A percentile compares a stretch with the other conserved stretches of the same genome.
Conservation (phyloP, 2,329 filamentous ascomycete species). For the Coniochaeta ligniaria region DNA sequence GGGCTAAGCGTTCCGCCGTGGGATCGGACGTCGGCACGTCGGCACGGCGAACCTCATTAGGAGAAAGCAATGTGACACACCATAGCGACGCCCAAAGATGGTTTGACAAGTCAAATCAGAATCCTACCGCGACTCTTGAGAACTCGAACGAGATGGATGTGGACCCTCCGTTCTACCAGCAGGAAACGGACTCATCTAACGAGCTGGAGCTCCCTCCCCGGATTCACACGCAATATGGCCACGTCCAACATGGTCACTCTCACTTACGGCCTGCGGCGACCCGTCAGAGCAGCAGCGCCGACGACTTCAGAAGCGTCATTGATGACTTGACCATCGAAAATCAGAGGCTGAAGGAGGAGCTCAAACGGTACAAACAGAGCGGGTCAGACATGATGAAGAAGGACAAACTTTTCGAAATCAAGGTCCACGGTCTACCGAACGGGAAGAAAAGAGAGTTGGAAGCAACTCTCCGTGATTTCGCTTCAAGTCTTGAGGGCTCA, state of each 20-base stretch:
- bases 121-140: slow-evolving; percentile 35
- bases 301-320: slow-evolving; percentile 76
- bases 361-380: slow-evolving; percentile 63
- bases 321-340: slow-evolving; percentile 84
- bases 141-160: slow-evolving; percentile 38
- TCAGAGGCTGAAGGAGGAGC: slow-evolving; percentile 65
- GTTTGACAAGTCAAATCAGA: slow-evolving; percentile 47
- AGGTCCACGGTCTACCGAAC: slow-evolving; percentile 65
- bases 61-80: slow-evolving; percentile 39
- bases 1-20: background rate
- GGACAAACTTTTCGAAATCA: slow-evolving; percentile 78
- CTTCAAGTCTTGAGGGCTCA: slow-evolving; percentile 51
- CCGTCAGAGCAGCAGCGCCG: slow-evolving; percentile 52
- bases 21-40: slow-evolving; percentile 11
- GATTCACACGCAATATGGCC: slow-evolving; percentile 12
- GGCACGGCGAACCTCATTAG: slow-evolving; percentile 34
- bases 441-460: slow-evolving; percentile 73
- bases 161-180: slow-evolving; percentile 49
- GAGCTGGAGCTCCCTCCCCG: slow-evolving; percentile 28
- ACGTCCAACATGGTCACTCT: background rate
- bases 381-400: slow-evolving; percentile 60
- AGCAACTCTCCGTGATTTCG: slow-evolving; percentile 63
- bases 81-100: slow-evolving; percentile 44
- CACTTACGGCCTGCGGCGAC: slow-evolving; percentile 23
- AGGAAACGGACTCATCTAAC: slow-evolving; percentile 43